Evolutionary conservation across 148 eudicot species (phyloP), one percentile per base, ranked within the genome.

Genomic region (Nepenthes gracilis): DNA sequence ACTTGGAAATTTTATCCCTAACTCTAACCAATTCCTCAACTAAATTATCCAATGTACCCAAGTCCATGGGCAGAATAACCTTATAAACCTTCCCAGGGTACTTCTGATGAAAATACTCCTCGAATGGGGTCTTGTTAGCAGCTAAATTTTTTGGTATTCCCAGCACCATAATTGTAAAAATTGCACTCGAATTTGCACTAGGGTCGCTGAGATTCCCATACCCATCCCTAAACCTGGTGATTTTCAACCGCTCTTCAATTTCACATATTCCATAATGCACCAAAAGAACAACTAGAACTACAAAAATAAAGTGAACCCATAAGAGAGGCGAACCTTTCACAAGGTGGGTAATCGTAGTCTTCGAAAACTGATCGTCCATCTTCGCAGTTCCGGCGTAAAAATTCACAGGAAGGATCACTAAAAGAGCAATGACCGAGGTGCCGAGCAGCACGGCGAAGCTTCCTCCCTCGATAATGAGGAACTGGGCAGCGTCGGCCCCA

Each of bases 11-110:
- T 32, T 80, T 80, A 58, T 93, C 90, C 67, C 95, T 80, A 65
- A 82, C 95, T 75, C 70, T 77, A 2, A 93, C 84, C 76, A 93
- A 67, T 36, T 88, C 91, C 47, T 88, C 77, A 6, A 74, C 96
- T 53, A 86, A 78, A 79, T 89, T 95, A 67, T 93, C 96, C 65
- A 93, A 73, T 33, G 87, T 80, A 59, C 91, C 84, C 75, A 93
- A 81, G 78, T 93, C 98, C 88, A 93, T 73, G 1, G 98, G 98
- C 60, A 93, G 84, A 49, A 93, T 77, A 12, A 93, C 82, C 64
- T 60, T 77, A 70, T 72, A 82, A 32, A 93, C 78, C 67, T 88
- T 88, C n/a, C 89, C 91, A 1, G 98, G 96, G 64, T 88, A 93
- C 81, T 76, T 80, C 40, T 71, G 69, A 63, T 78, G 77, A 63